phyloP scores from a whole-genome alignment of 2,329 filamentous ascomycete genomes.

The Fusarium clavum region DNA sequence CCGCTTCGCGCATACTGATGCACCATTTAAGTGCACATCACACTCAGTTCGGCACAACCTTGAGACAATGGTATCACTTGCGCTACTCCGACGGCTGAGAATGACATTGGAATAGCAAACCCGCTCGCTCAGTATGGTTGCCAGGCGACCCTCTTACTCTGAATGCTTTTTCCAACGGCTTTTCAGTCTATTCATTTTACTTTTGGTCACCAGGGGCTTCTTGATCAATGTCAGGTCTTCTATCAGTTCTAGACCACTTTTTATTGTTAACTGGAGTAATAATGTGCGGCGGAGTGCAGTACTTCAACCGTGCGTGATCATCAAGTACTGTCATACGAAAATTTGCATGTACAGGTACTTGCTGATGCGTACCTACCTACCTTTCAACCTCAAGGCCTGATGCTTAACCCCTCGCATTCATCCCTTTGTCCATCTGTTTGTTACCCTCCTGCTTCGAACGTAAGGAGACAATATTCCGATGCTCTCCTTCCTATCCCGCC shows the following conservation, averaged over 20 bases:
- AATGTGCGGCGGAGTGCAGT: conserved; percentile 43
- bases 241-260: conserved; percentile 43
- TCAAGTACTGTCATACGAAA: conserved; percentile 52
- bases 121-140: conserved; percentile 7
- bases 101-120: conserved; percentile 30
- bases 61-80: conserved; percentile 45
- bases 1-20: conserved; percentile 36
- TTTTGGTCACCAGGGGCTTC: conserved; percentile 4
- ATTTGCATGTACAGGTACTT: conserved; percentile 51
- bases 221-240: conserved; percentile 28
- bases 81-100: conserved; percentile 23
- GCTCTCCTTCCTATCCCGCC: conserved; percentile 10
- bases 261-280: conserved; percentile 35
- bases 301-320: conserved; percentile 52
- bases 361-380: conserved; percentile 46
- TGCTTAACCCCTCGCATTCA: conserved; percentile 29
- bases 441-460: conserved; percentile 4
- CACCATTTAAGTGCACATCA: conserved; percentile 26
- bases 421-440: conserved; percentile 23
- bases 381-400: conserved; percentile 17
- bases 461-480: conserved; percentile 24
- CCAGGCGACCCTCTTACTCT: conserved; percentile 5
- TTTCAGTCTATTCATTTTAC: not conserved
- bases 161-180: not conserved
- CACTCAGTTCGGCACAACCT: conserved; percentile 42